Evolutionary conservation across 306 rosid genomes (phyloP).

Genomic region (Comarum palustre): DNA sequence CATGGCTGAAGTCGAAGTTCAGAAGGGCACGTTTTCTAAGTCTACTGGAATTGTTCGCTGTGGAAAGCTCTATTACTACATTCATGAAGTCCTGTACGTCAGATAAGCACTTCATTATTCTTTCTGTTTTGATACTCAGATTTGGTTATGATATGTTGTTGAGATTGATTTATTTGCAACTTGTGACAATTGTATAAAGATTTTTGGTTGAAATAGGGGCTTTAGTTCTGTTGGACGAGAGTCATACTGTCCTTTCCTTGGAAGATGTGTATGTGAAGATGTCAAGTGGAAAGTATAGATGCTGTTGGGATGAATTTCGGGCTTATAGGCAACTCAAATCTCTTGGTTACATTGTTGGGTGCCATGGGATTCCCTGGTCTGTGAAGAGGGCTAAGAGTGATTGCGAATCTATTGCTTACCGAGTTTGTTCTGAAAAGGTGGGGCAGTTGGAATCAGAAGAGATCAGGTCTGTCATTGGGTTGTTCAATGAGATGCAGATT

Average conservation of each 20-base stretch:
- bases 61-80: slow-evolving; percentile 54
- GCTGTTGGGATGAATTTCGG: slow-evolving; percentile 68
- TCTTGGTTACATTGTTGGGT: slow-evolving; percentile 66
- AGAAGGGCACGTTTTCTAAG: slow-evolving; percentile 61
- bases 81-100: slow-evolving; percentile 77
- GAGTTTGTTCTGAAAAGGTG: not conserved
- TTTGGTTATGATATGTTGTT: not conserved
- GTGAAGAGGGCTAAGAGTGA: slow-evolving; percentile 37
- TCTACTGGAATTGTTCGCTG: slow-evolving; percentile 63
- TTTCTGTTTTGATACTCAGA: not conserved
- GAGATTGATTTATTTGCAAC: not conserved
- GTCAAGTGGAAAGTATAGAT: slow-evolving; percentile 35
- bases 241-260: slow-evolving; percentile 38
- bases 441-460: too few species aligned
- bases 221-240: slow-evolving; percentile 41
- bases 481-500: slow-evolving; percentile 47
- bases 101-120: not conserved
- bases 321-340: slow-evolving; percentile 71
- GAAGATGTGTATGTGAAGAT: slow-evolving; percentile 51
- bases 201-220: slow-evolving; percentile 73
- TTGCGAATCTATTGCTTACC: too few species aligned
- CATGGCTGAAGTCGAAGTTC: slow-evolving; percentile 63
- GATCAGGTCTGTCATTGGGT: slow-evolving; percentile 27
- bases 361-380: slow-evolving; percentile 63
- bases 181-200: slow-evolving; percentile 37